These are phyloP conservation scores for Phlyctochytrium arcticum DNA, from an alignment of 192 early-diverging fungal genomes.

Conservation along the genomic window DNA sequence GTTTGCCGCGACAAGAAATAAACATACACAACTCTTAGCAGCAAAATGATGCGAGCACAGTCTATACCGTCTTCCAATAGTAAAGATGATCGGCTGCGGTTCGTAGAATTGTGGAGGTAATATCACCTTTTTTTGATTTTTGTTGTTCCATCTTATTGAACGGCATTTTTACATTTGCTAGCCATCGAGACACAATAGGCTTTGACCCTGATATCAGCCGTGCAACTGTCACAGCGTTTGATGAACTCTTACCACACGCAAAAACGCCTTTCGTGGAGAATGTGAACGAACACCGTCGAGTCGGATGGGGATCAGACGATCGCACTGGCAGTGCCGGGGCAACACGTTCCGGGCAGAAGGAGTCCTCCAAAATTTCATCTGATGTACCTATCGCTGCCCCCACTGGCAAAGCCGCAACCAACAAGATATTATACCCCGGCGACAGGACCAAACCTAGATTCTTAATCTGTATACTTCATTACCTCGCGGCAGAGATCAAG, in stretches of 20 bases:
- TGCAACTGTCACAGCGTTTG: slow-evolving; percentile 6
- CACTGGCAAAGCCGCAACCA: background rate
- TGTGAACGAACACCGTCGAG: background rate
- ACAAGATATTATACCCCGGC: slow-evolving; percentile 21
- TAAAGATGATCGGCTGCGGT: too few relatives aligned
- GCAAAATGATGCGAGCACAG: background rate
- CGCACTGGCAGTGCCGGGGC: slow-evolving; percentile 11
- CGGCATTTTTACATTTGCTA: too few relatives aligned
- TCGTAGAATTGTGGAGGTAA: too few relatives aligned
- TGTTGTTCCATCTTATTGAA: too few relatives aligned
- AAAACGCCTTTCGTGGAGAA: background rate
- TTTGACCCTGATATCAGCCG: slow-evolving; percentile 18
- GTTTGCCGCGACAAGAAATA: too few relatives aligned
- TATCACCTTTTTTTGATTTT: too few relatives aligned
- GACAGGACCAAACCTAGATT: slow-evolving; percentile 33
- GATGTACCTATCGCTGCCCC: too few relatives aligned
- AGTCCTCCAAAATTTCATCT: too few relatives aligned
- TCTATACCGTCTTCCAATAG: background rate
- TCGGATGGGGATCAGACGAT: slow-evolving; percentile 16
- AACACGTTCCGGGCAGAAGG: background rate
- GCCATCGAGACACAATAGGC: background rate
- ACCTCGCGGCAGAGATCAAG: slow-evolving; percentile 19
- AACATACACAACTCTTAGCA: too few relatives aligned
- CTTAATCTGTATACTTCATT: slow-evolving; percentile 18
- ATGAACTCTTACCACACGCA: slow-evolving; percentile 14